These are phyloP conservation scores for Ganoderma lingzhi DNA, from an alignment of 1,284 basidiomycete species.

Conservation along the genomic window DNA sequence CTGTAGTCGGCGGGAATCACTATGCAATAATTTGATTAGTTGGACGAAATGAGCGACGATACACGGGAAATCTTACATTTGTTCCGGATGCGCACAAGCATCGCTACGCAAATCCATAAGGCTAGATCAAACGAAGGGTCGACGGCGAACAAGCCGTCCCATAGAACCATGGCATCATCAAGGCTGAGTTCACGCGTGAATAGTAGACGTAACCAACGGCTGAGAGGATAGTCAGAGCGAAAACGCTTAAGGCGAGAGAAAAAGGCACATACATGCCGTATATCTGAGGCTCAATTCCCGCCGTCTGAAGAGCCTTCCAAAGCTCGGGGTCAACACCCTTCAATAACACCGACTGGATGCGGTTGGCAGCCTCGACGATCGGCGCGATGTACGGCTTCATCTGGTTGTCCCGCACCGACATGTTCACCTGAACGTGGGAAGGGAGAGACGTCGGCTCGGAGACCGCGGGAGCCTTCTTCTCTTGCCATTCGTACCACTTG, in stretches of 20 bases:
- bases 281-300: slow-evolving; percentile 92
- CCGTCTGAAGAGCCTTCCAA: slow-evolving; percentile 76
- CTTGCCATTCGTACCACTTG: slow-evolving; percentile 92
- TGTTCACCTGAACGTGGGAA: slow-evolving; percentile 55
- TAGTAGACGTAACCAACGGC: slow-evolving; percentile 90
- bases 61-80: slow-evolving; percentile 60
- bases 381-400: slow-evolving; percentile 77
- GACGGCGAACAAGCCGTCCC: slow-evolving; percentile 92
- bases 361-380: slow-evolving; percentile 82
- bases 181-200: slow-evolving; percentile 90
- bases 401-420: slow-evolving; percentile 54
- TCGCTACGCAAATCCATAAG: slow-evolving; percentile 88
- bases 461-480: slow-evolving; percentile 49
- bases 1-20: slow-evolving; percentile 90
- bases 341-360: slow-evolving; percentile 78
- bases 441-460: slow-evolving; percentile 46
- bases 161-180: slow-evolving; percentile 79
- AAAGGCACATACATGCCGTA: slow-evolving; percentile 84
- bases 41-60: background rate
- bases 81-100: slow-evolving; percentile 92
- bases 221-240: slow-evolving; percentile 12
- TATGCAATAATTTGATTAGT: slow-evolving; percentile 40
- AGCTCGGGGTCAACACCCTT: slow-evolving; percentile 85
- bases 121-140: slow-evolving; percentile 78
- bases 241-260: background rate